Conservation (phyloP, 2,329 filamentous ascomycete genomes). For the Fusarium abutilonis region DNA sequence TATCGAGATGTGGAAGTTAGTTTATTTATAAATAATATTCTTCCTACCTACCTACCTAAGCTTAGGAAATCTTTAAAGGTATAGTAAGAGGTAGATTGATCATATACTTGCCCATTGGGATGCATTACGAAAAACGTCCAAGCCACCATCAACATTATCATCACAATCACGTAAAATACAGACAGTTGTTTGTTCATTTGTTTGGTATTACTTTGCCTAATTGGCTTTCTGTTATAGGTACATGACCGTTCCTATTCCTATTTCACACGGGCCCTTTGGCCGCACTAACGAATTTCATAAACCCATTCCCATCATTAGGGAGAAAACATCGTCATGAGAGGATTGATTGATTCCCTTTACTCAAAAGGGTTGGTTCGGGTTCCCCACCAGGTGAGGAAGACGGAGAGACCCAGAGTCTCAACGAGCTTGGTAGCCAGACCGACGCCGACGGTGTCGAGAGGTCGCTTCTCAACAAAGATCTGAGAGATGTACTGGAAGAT, state of each 20-base stretch:
- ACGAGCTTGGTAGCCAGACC: conserved; percentile 84
- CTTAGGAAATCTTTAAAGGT: no score
- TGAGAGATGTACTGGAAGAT: conserved; percentile 79
- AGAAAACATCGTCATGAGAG: conserved; percentile 21
- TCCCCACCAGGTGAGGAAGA: conserved; percentile 98
- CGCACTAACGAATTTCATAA: conserved; percentile 35
- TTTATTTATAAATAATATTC: no score
- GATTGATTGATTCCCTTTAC: conserved; percentile 56
- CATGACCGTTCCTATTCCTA: conserved; percentile 27
- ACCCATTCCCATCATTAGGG: conserved; percentile 18
- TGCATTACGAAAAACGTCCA: background rate
- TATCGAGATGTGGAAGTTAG: no score
- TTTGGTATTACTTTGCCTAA: conserved; percentile 36
- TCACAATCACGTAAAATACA: background rate
- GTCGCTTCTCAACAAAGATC: conserved; percentile 89
- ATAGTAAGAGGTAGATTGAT: no score
- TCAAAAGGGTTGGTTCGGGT: conserved; percentile 93
- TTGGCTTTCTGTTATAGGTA: conserved; percentile 37
- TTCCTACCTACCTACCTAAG: no score
- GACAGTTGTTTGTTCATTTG: conserved; percentile 21
- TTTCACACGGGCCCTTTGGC: conserved; percentile 33
- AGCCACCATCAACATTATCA: background rate
- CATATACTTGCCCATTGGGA: no score
- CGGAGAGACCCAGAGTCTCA: conserved; percentile 89
- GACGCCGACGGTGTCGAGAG: conserved; percentile 88